These are phyloP conservation scores for Tetracladium setigerum DNA, from an alignment of 495 filamentous ascomycete species.

Conservation along the genomic window DNA sequence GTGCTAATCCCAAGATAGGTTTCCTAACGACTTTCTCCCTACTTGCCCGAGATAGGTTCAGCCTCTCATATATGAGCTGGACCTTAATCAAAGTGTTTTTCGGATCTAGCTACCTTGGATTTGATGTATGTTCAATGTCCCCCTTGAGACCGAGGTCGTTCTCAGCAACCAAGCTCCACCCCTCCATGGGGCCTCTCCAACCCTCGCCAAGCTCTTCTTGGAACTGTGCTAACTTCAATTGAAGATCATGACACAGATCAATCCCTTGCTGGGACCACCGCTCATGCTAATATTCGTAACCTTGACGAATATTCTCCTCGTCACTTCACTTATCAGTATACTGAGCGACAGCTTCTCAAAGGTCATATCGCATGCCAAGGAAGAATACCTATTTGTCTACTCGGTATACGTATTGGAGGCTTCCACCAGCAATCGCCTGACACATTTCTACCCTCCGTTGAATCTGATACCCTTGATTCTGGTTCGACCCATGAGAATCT, in stretches of 20 bases:
- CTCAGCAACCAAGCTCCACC: too few relatives aligned
- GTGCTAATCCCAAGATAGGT: constrained; percentile 30
- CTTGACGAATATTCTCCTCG: constrained; percentile 83
- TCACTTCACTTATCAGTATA: constrained; percentile 85
- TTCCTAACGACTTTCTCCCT: constrained; percentile 91
- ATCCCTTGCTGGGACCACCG: constrained; percentile 52
- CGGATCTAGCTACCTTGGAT: constrained; percentile 70
- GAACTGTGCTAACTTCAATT: constrained; percentile 5
- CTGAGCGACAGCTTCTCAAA: constrained; percentile 84
- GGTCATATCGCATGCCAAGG: constrained; percentile 61
- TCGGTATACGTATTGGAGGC: constrained; percentile 70
- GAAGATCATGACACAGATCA: constrained; percentile 38
- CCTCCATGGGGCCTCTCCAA: too few relatives aligned
- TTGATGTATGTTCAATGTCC: constrained; percentile 46
- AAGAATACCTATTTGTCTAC: constrained; percentile 83
- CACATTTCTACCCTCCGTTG: constrained; percentile 67
- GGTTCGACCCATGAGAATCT: constrained; percentile 74
- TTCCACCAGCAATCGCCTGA: constrained; percentile 70
- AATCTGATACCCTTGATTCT: constrained; percentile 80
- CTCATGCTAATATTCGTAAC: constrained; percentile 77
- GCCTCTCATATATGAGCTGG: constrained; percentile 72
- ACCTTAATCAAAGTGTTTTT: constrained; percentile 79
- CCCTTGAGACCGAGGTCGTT: too few relatives aligned
- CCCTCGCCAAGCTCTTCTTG: too few relatives aligned
- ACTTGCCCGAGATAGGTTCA: constrained; percentile 70